Conservation (phyloP, 768 basidiomycete species). For the Leccinum aurantiacum region DNA sequence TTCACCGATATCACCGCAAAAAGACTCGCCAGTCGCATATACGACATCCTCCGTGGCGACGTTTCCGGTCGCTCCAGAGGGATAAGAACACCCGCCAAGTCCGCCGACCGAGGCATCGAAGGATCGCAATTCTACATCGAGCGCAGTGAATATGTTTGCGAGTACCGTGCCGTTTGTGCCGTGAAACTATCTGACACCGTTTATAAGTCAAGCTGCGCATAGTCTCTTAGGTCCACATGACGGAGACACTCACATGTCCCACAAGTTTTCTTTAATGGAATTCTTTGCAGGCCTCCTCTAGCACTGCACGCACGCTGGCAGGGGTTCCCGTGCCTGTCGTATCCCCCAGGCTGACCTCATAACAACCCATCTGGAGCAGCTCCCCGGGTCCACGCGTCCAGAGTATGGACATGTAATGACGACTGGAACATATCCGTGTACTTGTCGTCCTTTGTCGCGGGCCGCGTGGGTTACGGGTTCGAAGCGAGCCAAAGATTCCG, state of each 20-base stretch:
- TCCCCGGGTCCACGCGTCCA: conserved; percentile 72
- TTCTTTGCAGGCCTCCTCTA: conserved; percentile 65
- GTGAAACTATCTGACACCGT: conserved; percentile 58
- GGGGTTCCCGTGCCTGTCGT: conserved; percentile 89
- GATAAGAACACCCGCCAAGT: conserved; percentile 32
- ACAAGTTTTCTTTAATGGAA: conserved; percentile 70
- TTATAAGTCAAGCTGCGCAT: neutral
- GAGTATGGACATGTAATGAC: conserved; percentile 84
- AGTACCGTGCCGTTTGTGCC: conserved; percentile 87
- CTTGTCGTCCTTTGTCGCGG: conserved; percentile 53
- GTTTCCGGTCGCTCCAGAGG: conserved; percentile 87
- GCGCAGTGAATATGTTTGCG: conserved; percentile 69
- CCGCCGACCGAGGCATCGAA: conserved; percentile 86
- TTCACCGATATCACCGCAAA: conserved; percentile 51
- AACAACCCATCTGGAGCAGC: conserved; percentile 88
- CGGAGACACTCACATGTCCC: conserved; percentile 45
- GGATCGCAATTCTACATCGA: conserved; percentile 73
- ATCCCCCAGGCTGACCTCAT: conserved; percentile 90
- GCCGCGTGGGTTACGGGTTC: conserved; percentile 36
- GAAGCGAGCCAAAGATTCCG: no score
- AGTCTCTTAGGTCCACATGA: conserved; percentile 10
- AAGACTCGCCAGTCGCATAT: conserved; percentile 65
- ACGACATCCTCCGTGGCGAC: conserved; percentile 66
- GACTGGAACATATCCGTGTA: conserved; percentile 85
- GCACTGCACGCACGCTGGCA: conserved; percentile 58